Evolutionary conservation across 441 rosid genomes (phyloP).

Genomic region (California macrophylla): DNA sequence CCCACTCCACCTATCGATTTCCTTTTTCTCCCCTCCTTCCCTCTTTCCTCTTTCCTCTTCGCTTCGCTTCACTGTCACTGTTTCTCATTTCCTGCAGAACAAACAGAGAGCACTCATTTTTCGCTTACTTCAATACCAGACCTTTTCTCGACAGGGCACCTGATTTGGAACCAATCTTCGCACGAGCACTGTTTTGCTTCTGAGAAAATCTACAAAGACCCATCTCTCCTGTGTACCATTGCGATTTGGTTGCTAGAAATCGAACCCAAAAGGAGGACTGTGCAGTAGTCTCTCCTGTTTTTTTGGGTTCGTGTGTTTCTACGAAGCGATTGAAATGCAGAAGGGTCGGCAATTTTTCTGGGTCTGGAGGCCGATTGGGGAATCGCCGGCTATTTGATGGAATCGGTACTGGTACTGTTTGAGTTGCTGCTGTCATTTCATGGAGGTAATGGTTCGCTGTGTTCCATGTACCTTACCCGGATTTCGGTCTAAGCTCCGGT

Average conservation of each 20-base stretch:
- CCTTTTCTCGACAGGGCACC: conserved; percentile 1
- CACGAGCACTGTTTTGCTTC: not conserved
- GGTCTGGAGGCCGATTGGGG: conserved; percentile 30
- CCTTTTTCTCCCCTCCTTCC: conserved; percentile 14
- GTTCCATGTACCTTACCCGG: conserved; percentile 29
- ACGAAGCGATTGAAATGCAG: conserved; percentile 35
- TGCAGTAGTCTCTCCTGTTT: not conserved
- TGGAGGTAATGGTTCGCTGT: conserved; percentile 48
- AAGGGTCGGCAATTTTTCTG: conserved; percentile 24
- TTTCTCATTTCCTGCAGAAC: conserved; percentile 12
- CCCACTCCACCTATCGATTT: conserved; percentile 46
- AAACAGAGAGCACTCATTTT: not conserved
- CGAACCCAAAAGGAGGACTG: not conserved
- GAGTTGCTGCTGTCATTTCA: conserved; percentile 28
- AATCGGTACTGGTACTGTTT: conserved; percentile 31
- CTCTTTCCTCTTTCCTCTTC: not conserved
- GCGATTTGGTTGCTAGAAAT: not conserved
- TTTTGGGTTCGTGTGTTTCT: not conserved
- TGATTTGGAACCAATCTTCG: conserved; percentile 7
- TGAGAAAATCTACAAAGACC: not conserved
- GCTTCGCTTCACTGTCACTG: conserved; percentile 24
- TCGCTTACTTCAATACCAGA: conserved; percentile 13
- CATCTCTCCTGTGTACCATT: not conserved
- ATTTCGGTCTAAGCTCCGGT: conserved; percentile 40
- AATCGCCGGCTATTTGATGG: conserved; percentile 53